Base-by-base conservation (phyloP, 306 rosid genomes). In the Morella rubra region DNA sequence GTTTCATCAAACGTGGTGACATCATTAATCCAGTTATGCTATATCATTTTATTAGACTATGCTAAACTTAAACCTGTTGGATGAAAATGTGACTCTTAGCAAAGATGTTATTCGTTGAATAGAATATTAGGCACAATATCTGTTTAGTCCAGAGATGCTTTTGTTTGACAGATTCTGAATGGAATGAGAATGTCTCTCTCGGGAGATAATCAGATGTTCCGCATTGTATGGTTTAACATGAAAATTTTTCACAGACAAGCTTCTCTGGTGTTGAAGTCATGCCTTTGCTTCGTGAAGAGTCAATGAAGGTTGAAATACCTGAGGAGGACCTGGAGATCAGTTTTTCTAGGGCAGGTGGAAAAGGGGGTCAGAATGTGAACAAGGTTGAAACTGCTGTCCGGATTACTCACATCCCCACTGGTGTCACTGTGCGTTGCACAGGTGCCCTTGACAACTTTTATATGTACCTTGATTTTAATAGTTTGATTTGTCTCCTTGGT, bases 371-470 rank as follows among this genome's bases (percentile, higher is more conserved):
- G 84, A 94, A 94, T 81, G 98, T 94, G 50, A 92, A 94, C 88
- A 94, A 94, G 90, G 91, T 94, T 61, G 97, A 94, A 89, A 90
- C 95, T 80, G 98, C 98, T 53, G 98, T 94, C 20, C 94, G 98
- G 54, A 94, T 94, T 41, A 94, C 98, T 45, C 98, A 92, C 87
- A 85, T 92, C 83, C 98, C 98, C n/a, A 94, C 98, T 16, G 95
- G 98, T 14, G 96, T 94, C 80, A 88, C 96, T 2, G 81, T 92
- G 84, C 93, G 98, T 80, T 92, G 98, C 88, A 94, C 97, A 87
- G 97, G 98, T 94, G 58, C 55, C 59, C 44, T 74, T 55, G 5
- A 58, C 56, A 40, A 61, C 85, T 66, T 49, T 69, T 47, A 13
- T 72, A 53, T 67, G 72, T 53, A 12, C 42, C 40, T 46, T 58